Base-by-base conservation (phyloP, 805 yeast species). In the Yarrowia sp. region DNA sequence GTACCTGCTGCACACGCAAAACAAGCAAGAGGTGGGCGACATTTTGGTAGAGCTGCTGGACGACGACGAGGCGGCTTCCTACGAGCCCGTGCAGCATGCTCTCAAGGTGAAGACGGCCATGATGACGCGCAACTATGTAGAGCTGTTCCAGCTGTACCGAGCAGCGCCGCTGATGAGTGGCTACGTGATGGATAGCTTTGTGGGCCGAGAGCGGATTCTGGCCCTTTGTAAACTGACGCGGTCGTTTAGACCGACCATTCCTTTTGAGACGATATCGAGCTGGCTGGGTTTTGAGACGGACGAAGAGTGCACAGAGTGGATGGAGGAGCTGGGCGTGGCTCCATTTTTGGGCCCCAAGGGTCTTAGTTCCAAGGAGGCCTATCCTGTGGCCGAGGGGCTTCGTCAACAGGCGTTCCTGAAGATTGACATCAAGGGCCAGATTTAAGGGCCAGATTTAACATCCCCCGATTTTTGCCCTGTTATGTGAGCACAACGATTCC, bases 361-460 rank as follows among this genome's bases (percentile, higher is more conserved):
- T 1, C 57, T 57, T 8, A 65, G 60, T 17, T 47, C 55, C 39
- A 73, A 70, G 58, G 71, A 70, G 18, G 68, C 76, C 1, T 68
- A 66, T 53, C 69, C 76, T 0, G 71, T 72, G 0, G 74, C 85
- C 4, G 73, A 77, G 67, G 74, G 66, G 67, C 77, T 71, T 55
- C 79, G 75, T 68, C 75, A 74, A 67, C 75, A 69, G 55, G 77
- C 75, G 38, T 80, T 81, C 69, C 83, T 78, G 66, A 87, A 81
- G 71, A 86, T 92, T 13, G 98, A 92, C 72, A 92, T 93, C 67
- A 92, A 92, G 78, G 98, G 98, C 0, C 98, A 92, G 75, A 80
- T 75, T 41, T 55, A 41, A 14, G 18, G 9, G 22, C 45, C 5
- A 22, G 10, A n/a, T n/a, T n/a, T n/a, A n/a, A 10, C 31, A 17